A percentile compares a stretch with the other conserved stretches of the same genome.
Evolutionary conservation across 2,329 filamentous ascomycete genomes (phyloP).

Genomic region (Diaporthe citri): DNA sequence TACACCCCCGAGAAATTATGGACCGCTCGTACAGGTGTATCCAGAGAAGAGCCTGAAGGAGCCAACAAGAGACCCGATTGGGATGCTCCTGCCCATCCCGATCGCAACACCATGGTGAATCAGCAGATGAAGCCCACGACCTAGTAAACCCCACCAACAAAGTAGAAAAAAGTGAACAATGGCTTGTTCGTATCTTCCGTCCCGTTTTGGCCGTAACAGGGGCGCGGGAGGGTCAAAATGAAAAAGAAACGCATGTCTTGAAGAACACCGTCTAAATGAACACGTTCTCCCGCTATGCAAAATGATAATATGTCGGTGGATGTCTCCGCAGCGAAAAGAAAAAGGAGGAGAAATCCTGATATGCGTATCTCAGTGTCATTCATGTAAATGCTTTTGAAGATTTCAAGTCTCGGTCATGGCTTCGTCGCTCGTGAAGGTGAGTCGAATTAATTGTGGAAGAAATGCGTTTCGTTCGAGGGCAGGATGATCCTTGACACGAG

Average conservation of each 20-base stretch:
- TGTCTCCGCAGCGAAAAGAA: not conserved
- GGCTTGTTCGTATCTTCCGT: not conserved
- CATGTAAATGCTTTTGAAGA: slow-evolving; percentile 4
- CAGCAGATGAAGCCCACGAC: no score
- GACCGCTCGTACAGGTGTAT: not conserved
- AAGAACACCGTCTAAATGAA: slow-evolving; percentile 36
- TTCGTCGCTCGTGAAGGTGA: slow-evolving; percentile 3
- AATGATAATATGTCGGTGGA: slow-evolving; percentile 22
- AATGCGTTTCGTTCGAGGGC: no score
- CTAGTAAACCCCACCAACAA: not conserved
- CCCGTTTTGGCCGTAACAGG: slow-evolving; percentile 25
- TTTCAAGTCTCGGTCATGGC: not conserved
- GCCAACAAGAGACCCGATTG: no score
- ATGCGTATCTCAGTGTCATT: not conserved
- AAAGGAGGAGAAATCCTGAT: not conserved
- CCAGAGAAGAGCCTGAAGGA: not conserved
- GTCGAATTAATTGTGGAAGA: not conserved
- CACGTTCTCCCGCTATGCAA: slow-evolving; percentile 39
- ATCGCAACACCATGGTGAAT: not conserved
- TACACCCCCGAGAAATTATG: not conserved
- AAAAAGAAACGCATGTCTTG: slow-evolving; percentile 3
- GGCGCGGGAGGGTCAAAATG: not conserved
- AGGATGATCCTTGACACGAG: no score
- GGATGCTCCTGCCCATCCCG: not conserved
- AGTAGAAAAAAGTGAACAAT: not conserved